Evolutionary conservation across 2,329 filamentous ascomycete genomes (phyloP).

Genomic region (Epicoccum nigrum): DNA sequence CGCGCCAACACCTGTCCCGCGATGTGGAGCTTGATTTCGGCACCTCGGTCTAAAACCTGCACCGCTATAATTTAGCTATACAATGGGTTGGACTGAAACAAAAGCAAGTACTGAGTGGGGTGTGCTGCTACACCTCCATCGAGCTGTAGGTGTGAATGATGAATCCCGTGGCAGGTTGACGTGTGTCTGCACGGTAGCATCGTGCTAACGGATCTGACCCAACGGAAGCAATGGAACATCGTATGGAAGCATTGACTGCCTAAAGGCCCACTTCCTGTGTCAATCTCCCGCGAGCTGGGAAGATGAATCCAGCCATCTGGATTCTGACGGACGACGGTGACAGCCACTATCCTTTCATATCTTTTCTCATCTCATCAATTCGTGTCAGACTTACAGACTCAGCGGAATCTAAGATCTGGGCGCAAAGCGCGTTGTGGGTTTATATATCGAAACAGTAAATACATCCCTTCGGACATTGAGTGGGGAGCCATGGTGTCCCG

Average conservation of each 20-base stretch:
- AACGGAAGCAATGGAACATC: constrained; percentile 4
- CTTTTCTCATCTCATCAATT: no score
- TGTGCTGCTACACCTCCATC: not conserved
- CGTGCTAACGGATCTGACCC: not conserved
- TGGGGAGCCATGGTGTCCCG: constrained; percentile 15
- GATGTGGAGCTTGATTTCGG: constrained; percentile 6
- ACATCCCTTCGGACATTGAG: constrained; percentile 11
- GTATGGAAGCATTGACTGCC: constrained; percentile 5
- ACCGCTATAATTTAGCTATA: not conserved
- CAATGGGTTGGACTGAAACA: not conserved
- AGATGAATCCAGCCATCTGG: constrained; percentile 3
- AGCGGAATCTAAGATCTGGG: not conserved
- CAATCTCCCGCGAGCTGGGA: constrained; percentile 10
- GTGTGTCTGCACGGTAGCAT: not conserved
- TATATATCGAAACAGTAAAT: not conserved
- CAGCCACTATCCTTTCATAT: not conserved
- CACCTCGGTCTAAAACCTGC: not conserved
- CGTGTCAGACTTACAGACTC: not conserved
- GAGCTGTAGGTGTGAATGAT: not conserved
- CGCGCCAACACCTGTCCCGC: constrained; percentile 3
- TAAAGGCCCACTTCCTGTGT: constrained; percentile 5
- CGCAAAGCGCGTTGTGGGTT: constrained; percentile 5
- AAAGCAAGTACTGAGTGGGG: constrained; percentile 7
- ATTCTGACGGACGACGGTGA: not conserved
- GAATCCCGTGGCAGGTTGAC: constrained; percentile 6